Base-by-base conservation (phyloP, 2,329 filamentous ascomycete genomes). In the Cryphonectria carpinicola region DNA sequence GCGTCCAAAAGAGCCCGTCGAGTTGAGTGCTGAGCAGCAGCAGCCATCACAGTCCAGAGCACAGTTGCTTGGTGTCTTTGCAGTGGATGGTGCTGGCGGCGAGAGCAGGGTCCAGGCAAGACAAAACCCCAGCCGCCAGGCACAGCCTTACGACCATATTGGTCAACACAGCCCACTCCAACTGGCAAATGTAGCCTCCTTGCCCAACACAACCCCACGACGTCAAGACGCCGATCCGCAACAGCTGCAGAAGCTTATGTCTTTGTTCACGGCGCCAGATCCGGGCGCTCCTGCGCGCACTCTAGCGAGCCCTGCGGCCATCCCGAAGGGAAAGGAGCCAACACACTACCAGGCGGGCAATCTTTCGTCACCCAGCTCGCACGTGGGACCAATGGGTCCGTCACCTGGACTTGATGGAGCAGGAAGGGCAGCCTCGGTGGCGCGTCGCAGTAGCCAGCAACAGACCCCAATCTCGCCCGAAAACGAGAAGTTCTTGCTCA, bases 191-290 rank as follows among this genome's bases (percentile, higher is more conserved):
- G 74, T 75, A 52, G 74, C 79, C 56, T 77, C 78, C 8, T 70
- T 76, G 35, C 76, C 78, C 6, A 74, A 74, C 7, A 69, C 75
- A 14, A 69, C 76, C 32, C 79, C 80, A 61, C 78, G 78, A 14
- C 78, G 80, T 39, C 77, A 80, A 54, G 78, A 82, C 37, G 77
- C 79, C 56, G 81, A 78, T 10, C 74, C 78, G 28, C 86, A 82
- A 56, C 84, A 86, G 67, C 82, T 78, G 72, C 81, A 82, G 61
- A 80, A 82, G 69, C 80, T 87, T 4, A 82, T 93, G 17, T 91
- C 90, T 6, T 84, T 93, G 1, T 92, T 93, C 76, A 86, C 87
- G 37, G 88, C 87, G 75, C 76, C 81, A 5, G 77, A 79, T 60
- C 63, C 76, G 6, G 76, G 76, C 25, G 68, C 75, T 17, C 73